A percentile compares a stretch with the other conserved stretches of the same genome.
Conservation (phyloP, 306 rosid genomes). For the Medicago lupulina region DNA sequence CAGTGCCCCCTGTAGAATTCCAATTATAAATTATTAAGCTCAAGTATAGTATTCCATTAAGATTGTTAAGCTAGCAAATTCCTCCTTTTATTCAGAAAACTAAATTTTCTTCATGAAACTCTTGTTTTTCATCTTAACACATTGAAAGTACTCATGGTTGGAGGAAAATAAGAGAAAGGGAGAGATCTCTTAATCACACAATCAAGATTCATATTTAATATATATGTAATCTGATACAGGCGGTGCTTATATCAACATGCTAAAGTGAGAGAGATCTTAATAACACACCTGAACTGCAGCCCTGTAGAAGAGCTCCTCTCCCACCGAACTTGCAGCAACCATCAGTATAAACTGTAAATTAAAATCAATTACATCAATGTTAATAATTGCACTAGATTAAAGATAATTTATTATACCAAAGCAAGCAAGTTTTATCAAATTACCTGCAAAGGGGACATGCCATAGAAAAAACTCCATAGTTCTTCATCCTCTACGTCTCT, state of each 20-base stretch:
- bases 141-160: not conserved
- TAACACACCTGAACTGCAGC: slow-evolving; percentile 94
- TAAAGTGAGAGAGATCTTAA: too few relatives aligned
- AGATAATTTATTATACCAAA: slow-evolving; percentile 18
- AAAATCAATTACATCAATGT: slow-evolving; percentile 25
- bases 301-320: slow-evolving; percentile 98
- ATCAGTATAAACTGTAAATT: slow-evolving; percentile 77
- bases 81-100: slow-evolving; percentile 13
- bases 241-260: not conserved
- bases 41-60: slow-evolving; percentile 5
- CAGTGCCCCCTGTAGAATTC: slow-evolving; percentile 73
- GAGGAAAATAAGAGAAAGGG: too few relatives aligned
- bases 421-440: slow-evolving; percentile 21
- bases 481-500: slow-evolving; percentile 99
- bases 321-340: slow-evolving; percentile 97
- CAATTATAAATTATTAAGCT: slow-evolving; percentile 20
- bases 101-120: slow-evolving; percentile 31
- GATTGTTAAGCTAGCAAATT: not conserved
- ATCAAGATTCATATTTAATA: not conserved
- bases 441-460: slow-evolving; percentile 99
- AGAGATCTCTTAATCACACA: not conserved
- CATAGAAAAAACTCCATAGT: slow-evolving; percentile 92
- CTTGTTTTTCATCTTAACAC: slow-evolving; percentile 2
- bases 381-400: slow-evolving; percentile 38
- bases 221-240: not conserved